Base-by-base conservation (phyloP, 2,329 filamentous ascomycete species). In the Beauveria asiatica region DNA sequence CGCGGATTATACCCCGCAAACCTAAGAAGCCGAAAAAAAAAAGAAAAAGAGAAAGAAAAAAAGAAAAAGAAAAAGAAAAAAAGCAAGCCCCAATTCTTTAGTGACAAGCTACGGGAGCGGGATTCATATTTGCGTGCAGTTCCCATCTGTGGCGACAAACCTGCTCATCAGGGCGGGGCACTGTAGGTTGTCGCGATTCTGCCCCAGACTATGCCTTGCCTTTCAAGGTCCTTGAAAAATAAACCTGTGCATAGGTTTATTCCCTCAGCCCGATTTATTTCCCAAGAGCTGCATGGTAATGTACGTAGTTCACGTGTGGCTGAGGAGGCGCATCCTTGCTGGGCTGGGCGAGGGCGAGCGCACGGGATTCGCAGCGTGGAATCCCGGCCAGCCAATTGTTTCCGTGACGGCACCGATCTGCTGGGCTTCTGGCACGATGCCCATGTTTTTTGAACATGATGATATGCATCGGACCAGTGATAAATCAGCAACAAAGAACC, bases 171-270 rank as follows among this genome's bases (percentile, higher is more conserved):
- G 5, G 33, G 11, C 33, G 33, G 11, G 33, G 33, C 33, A 11
- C 10, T 37, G 33, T 37, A 13, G 9, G 52, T 16, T 37, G 30
- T 55, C 41, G 25, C 41, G 41, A 46, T 46, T 55, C 41, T 27
- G 54, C 54, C 54, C 54, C 54, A 39, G 44, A 57, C 54, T 41
- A 56, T 56, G 44, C 54, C 54, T 49, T 57, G 42, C 53, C 53
- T 13, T 48, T 46, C 3, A 25, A n/a, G 11, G 21, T 53, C 4
- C 21, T 16, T 8, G 1, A 25, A 37, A 42, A 30, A 9, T n/a
- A 53, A 39, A 19, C 1, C 50, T 19, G 10, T 30, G 37, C 7
- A 42, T 42, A 6, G 3, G 16, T 5, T 46, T 4, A 6, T 37
- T 10, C 16, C 1, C 7, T 5, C 19, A 13, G 9, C 21, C 21